A percentile compares a stretch with the other conserved stretches of the same genome.
Evolutionary conservation across 1,139 yeast species (phyloP).

Genomic region (Debaryomyces psychrophilus): DNA sequence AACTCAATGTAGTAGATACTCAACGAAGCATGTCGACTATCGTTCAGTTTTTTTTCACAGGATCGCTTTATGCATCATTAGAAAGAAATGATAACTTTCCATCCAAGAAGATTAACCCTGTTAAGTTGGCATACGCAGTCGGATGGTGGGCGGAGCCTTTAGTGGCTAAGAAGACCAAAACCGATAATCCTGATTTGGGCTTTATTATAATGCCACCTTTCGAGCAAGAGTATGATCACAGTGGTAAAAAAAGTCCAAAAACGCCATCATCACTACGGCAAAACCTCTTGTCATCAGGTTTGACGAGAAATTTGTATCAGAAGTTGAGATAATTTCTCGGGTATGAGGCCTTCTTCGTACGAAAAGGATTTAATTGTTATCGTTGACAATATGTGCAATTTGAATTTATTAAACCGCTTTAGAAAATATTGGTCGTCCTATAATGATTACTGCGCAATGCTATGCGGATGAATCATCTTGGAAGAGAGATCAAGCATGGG

Average conservation of each 20-base stretch:
- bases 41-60: conserved; percentile 32
- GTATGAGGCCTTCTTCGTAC: conserved; percentile 16
- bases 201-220: conserved; percentile 28
- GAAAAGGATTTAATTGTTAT: conserved; percentile 28
- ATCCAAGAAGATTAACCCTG: conserved; percentile 12
- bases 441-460: conserved; percentile 30
- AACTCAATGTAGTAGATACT: conserved; percentile 16
- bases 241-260: conserved; percentile 19
- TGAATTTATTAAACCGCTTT: conserved; percentile 27
- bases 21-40: conserved; percentile 21
- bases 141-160: conserved; percentile 25
- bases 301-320: conserved; percentile 24
- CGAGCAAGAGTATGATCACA: conserved; percentile 22
- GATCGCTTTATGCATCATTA: conserved; percentile 23
- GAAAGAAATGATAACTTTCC: conserved; percentile 21
- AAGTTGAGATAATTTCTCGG: conserved; percentile 24
- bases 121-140: conserved; percentile 22
- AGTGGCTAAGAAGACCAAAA: conserved; percentile 21
- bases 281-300: conserved; percentile 26
- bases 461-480: conserved; percentile 28
- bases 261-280: conserved; percentile 25
- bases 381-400: conserved; percentile 34
- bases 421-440: conserved; percentile 27
- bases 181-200: conserved; percentile 32
- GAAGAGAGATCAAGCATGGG: conserved; percentile 35